These are phyloP conservation scores for Skeletonema menzelii DNA, from an alignment of 108 stramenopile genomes.

Conservation along the genomic window DNA sequence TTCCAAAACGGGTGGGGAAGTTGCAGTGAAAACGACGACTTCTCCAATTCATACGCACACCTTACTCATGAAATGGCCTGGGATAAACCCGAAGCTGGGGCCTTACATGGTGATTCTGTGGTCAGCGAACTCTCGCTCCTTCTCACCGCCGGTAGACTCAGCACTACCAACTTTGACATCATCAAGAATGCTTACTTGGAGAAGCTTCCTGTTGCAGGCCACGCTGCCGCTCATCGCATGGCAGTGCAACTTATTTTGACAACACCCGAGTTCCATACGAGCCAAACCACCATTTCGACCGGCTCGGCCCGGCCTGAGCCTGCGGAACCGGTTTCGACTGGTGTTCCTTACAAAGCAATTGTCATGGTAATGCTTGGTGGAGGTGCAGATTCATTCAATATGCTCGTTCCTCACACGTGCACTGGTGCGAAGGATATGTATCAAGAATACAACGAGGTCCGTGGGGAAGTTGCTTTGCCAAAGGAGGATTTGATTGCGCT, in stretches of 20 bases:
- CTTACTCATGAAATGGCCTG: background rate
- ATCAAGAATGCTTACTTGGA: conserved; percentile 21
- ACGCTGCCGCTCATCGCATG: conserved; percentile 10
- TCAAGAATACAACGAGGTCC: conserved; percentile 39
- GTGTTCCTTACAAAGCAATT: conserved; percentile 64
- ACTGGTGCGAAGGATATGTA: conserved; percentile 30
- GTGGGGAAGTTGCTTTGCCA: conserved; percentile 23
- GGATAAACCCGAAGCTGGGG: conserved; percentile 29
- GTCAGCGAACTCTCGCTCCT: conserved; percentile 49
- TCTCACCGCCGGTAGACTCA: conserved; percentile 59
- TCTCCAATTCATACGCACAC: background rate
- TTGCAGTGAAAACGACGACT: conserved; percentile 22
- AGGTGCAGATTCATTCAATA: conserved; percentile 64
- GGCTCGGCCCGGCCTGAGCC: conserved; percentile 9
- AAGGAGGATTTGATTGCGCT: conserved; percentile 6
- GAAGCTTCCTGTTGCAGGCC: background rate
- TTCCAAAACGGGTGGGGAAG: conserved; percentile 27
- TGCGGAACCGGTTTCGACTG: background rate
- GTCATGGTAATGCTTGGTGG: conserved; percentile 57
- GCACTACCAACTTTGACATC: conserved; percentile 24
- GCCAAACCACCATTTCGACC: conserved; percentile 29
- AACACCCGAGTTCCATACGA: conserved; percentile 73
- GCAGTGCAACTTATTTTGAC: conserved; percentile 44
- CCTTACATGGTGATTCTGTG: background rate
- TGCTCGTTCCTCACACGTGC: conserved; percentile 57